phyloP scores from a whole-genome alignment of 805 yeast genomes.

The Candida sonorensis region DNA sequence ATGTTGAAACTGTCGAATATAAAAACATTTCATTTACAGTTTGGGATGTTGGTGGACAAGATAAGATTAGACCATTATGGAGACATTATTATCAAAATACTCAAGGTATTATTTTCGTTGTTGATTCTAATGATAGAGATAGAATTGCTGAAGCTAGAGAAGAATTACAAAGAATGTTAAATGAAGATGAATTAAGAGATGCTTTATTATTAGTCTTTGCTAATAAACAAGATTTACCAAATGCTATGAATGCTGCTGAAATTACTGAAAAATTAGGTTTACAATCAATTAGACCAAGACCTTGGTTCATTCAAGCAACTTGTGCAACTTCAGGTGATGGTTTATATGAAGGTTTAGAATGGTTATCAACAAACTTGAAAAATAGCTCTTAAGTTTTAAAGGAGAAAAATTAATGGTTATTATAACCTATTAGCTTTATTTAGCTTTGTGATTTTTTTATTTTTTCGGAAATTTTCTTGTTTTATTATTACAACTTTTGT shows the following conservation, averaged over 20 bases:
- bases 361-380: slow-evolving; percentile 90
- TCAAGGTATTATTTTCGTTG: slow-evolving; percentile 96
- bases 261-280: slow-evolving; percentile 95
- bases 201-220: slow-evolving; percentile 94
- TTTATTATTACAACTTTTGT: no score
- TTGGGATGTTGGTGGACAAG: slow-evolving; percentile 99
- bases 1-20: slow-evolving; percentile 95
- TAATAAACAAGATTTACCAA: slow-evolving; percentile 97
- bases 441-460: no score
- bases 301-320: slow-evolving; percentile 98
- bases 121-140: slow-evolving; percentile 96
- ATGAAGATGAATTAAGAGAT: slow-evolving; percentile 97
- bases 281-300: slow-evolving; percentile 96
- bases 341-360: slow-evolving; percentile 94
- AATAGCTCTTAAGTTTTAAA: slow-evolving; percentile 35
- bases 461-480: no score
- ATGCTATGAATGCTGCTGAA: slow-evolving; percentile 98
- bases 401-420: no score
- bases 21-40: slow-evolving; percentile 95
- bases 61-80: slow-evolving; percentile 97
- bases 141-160: slow-evolving; percentile 98
- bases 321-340: slow-evolving; percentile 99
- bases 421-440: no score
- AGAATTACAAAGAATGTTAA: slow-evolving; percentile 95
- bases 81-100: slow-evolving; percentile 98